Evolutionary conservation across 768 basidiomycete genomes (phyloP), one percentile per base, ranked within the genome.

Genomic region (Auricularia auricula-judae): DNA sequence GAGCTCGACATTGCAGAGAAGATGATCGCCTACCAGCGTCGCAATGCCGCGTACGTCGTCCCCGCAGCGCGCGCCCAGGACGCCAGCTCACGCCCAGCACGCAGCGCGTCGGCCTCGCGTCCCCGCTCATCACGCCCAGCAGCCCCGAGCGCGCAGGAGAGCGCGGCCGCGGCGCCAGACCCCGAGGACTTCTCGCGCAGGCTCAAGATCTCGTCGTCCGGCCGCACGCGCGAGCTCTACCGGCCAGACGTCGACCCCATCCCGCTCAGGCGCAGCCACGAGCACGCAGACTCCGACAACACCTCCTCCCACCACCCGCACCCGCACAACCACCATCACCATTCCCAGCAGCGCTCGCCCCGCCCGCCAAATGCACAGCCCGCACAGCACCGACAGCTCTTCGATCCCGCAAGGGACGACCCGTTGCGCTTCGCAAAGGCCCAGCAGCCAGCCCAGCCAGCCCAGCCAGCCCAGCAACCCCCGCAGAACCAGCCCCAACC

Each of bases 351-450:
- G 67, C 35, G 66, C 73, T 36, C 74, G 74, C 21, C 69, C 73
- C 43, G 67, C 65, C 34, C 61, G 74, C 39, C 68, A 74, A 11
- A 64, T 63, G 65, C 63, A 36, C 74, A 58, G 68, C 72, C 4
- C 73, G 74, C 56, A 43, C 64, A 65, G 36, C 60, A 23, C 5
- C 76, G 79, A 8, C 89, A 88, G 66, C 83, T 97, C 0, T 95
- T 93, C 65, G 93, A 98, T 71, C 91, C 90, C 65, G 82, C 90
- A 44, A 86, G 91, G 70, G 91, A 98, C 73, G 92, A 98, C 73
- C 93, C 97, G 0, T 84, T 93, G 36, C 84, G 88, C 11, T 98
- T 98, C 75, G 78, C 39, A 80, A 85, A 42, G 77, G 83, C 3
- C 82, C 86, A 51, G 81, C 86, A 8, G 71, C 64, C 23, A 66